phyloP scores from a whole-genome alignment of 1,284 basidiomycete species.

The Leccinum fallax region DNA sequence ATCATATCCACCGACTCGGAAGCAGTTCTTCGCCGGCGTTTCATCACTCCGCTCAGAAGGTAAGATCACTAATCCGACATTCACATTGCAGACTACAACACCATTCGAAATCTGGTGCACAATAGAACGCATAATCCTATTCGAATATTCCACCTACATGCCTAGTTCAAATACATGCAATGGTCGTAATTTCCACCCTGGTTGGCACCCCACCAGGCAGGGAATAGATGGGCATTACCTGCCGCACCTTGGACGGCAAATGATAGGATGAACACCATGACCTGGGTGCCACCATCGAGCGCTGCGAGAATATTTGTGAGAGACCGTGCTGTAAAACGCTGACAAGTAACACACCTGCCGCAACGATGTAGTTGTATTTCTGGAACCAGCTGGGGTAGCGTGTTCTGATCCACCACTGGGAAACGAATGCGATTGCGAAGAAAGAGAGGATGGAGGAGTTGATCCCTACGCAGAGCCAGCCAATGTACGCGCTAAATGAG shows the following conservation, averaged over 20 bases:
- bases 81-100: not conserved
- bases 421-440: slow-evolving; percentile 52
- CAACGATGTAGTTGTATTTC: slow-evolving; percentile 51
- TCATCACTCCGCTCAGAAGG: not conserved
- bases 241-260: slow-evolving; percentile 74
- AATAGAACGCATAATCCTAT: not conserved
- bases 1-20: not conserved
- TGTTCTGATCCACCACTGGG: slow-evolving; percentile 60
- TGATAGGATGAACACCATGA: slow-evolving; percentile 71
- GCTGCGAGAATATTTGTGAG: slow-evolving; percentile 29
- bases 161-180: slow-evolving; percentile 18
- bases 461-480: slow-evolving; percentile 49
- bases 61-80: not conserved
- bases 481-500: slow-evolving; percentile 35
- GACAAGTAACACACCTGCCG: slow-evolving; percentile 37
- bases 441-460: slow-evolving; percentile 43
- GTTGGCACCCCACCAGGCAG: slow-evolving; percentile 59
- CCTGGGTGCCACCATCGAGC: slow-evolving; percentile 63
- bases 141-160: not conserved
- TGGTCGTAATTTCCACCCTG: slow-evolving; percentile 38
- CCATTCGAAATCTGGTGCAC: not conserved
- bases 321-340: not conserved
- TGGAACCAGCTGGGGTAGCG: slow-evolving; percentile 59
- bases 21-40: not conserved
- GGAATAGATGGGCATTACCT: slow-evolving; percentile 57